Evolutionary conservation across 345 rosid genomes (phyloP).

Genomic region (Diplotaxis tenuifolia): DNA sequence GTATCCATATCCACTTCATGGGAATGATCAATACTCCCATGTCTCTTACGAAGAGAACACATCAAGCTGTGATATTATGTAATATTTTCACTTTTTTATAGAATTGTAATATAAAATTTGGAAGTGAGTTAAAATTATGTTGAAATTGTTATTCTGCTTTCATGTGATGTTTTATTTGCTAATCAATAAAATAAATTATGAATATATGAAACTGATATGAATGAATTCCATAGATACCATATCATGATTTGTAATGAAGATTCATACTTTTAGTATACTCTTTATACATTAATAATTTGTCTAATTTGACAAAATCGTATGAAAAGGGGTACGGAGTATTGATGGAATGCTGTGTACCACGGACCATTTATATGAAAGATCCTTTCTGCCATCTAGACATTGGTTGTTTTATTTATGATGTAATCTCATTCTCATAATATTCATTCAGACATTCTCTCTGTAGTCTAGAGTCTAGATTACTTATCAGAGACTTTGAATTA

Average conservation of each 20-base stretch:
- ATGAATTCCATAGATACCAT: conserved; percentile 10
- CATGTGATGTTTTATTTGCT: background rate
- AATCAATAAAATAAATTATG: background rate
- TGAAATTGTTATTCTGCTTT: background rate
- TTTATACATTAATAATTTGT: background rate
- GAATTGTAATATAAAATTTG: background rate
- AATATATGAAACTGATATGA: conserved; percentile 4
- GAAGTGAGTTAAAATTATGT: background rate
- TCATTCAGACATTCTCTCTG: background rate
- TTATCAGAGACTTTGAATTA: too few relatives aligned
- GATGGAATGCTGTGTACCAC: conserved; percentile 15
- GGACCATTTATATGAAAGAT: conserved; percentile 7
- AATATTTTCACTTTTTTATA: conserved; percentile 35
- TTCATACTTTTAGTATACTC: conserved; percentile 1
- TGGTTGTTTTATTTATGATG: conserved; percentile 4
- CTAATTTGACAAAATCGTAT: background rate
- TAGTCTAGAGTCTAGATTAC: too few relatives aligned
- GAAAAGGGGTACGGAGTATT: background rate
- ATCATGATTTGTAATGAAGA: conserved; percentile 13
- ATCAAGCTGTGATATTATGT: conserved; percentile 86
- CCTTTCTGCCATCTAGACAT: conserved; percentile 5
- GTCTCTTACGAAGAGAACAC: conserved; percentile 84
- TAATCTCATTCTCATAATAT: background rate
- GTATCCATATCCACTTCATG: conserved; percentile 35
- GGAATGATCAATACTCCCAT: conserved; percentile 45